phyloP scores from a whole-genome alignment of 345 rosid species.

The Populus pruinosa region DNA sequence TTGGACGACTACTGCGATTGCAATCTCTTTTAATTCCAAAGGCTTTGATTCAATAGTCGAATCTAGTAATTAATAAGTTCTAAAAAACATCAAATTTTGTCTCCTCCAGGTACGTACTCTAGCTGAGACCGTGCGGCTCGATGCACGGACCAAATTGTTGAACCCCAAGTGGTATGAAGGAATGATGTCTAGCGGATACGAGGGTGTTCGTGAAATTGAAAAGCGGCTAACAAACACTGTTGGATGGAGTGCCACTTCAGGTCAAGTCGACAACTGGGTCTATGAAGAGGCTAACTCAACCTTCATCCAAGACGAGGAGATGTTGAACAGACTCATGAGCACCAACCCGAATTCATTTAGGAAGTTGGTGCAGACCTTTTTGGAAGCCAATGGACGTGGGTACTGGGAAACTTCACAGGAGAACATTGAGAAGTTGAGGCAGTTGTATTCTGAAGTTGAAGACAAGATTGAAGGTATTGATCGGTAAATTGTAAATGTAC shows the following conservation, averaged over 20 bases:
- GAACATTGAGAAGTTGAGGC: conserved; percentile 80
- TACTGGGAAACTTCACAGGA: conserved; percentile 89
- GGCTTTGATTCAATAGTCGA: not conserved
- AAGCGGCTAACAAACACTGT: conserved; percentile 91
- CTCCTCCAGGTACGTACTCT: conserved; percentile 73
- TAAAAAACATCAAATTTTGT: conserved; percentile 15
- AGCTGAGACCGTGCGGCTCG: conserved; percentile 81
- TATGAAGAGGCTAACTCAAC: conserved; percentile 95
- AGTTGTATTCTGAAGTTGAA: conserved; percentile 87
- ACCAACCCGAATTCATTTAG: conserved; percentile 91
- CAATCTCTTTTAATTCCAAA: not conserved
- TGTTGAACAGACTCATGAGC: conserved; percentile 81
- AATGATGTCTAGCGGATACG: conserved; percentile 93
- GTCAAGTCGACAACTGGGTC: conserved; percentile 98
- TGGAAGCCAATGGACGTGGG: conserved; percentile 97
- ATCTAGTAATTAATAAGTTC: not conserved
- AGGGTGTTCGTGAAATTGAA: conserved; percentile 97
- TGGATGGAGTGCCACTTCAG: conserved; percentile 99
- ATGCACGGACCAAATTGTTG: conserved; percentile 86
- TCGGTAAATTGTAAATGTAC: conserved; percentile 32
- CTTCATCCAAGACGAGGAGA: conserved; percentile 88
- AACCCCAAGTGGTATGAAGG: conserved; percentile 99
- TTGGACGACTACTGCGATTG: not conserved
- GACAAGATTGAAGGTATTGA: conserved; percentile 99
- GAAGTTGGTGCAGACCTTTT: conserved; percentile 89